Base-by-base conservation (phyloP, 768 basidiomycete species). In the Leucocoprinus leucothites region DNA sequence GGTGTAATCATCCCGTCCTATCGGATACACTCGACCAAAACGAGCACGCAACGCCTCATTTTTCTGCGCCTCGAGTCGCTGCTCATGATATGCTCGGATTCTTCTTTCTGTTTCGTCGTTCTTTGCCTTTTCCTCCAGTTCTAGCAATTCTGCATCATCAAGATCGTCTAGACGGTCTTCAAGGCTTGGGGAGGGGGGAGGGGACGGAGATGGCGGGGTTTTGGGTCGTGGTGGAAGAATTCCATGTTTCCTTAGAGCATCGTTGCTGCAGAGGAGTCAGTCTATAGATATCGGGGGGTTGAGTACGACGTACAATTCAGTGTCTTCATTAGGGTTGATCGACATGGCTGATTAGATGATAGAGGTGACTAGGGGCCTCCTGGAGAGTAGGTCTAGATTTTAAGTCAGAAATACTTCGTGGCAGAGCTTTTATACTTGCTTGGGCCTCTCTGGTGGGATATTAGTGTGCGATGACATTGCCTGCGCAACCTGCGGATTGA, bases 1-100 rank as follows among this genome's bases (percentile, higher is more conserved):
- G 38, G 90, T 96, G 69, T 98, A 99, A 67, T 97, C 95, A 14
- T 94, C 94, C 59, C 96, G 76, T 22, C 87, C 84, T 56, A 99
- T 95, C 0, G 94, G 93, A 66, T 90, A 87, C 45, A 97, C 81
- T 22, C 82, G 74, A 18, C 95, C 97, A 65, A 93, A 98, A 58
- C 85, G 79, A 19, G 85, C 85, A 53, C 75, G 80, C 60, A 76
- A 80, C 56, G 82, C 75, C 46, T 79, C 76, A 52, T 71, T 73
- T 53, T 74, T 76, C 62, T 91, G 79, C 60, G 93, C 84, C 11
- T 74, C 78, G 13, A 93, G 61, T 31, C 87, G 79, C 65, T 85
- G 82, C 58, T 78, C 74, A 19, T 85, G 76, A 63, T 86, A 85
- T 48, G 80, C 71, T 56, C 84, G 83, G 61, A 92, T 84, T 52